Base-by-base conservation (phyloP, 768 basidiomycete genomes). In the Terana coerulea region DNA sequence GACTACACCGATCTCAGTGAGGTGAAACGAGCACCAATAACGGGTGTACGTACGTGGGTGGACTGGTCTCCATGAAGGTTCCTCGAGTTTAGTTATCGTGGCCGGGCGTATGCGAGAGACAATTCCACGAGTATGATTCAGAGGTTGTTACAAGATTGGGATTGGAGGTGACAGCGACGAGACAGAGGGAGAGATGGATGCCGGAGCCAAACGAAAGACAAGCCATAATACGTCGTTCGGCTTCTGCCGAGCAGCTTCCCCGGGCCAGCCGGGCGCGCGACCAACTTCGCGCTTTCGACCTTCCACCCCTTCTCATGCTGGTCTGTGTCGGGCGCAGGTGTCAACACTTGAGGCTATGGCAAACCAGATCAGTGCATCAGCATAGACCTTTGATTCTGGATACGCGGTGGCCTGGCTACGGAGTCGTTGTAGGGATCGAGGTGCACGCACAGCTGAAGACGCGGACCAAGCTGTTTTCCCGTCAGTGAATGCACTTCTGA, bases 381-480 rank as follows among this genome's bases (percentile, higher is more conserved):
- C 24, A 31, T 2, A 42, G 55, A 21, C 30, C 51, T 1, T 36
- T 41, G n/a, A 35, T 33, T 31, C 22, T 52, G 37, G 52, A 61
- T 24, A 26, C 52, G 7, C 52, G 86, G 44, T 90, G 89, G 89
- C 86, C 85, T 14, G 92, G 85, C 19, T 98, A 91, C 91, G 78
- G 86, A 57, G 85, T 97, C 17, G 74, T 95, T 34, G 83, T 98
- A 28, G 97, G 97, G 14, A 85, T 99, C 41, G 97, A 99, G 63
- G 90, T 95, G 5, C 97, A 98, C 64, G 91, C 93, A 0, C 95
- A 98, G 65, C 81, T 99, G 63, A 90, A 88, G 67, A 86, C 92
- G 2, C 80, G 84, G 51, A 71, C 74, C 51, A 99, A 99, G 68
- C 77, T 99, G 22, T 98, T 99, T 69, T 98, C 94, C 31, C 61